phyloP scores from a whole-genome alignment of 2,329 filamentous ascomycete genomes.

The Periconia sp. region DNA sequence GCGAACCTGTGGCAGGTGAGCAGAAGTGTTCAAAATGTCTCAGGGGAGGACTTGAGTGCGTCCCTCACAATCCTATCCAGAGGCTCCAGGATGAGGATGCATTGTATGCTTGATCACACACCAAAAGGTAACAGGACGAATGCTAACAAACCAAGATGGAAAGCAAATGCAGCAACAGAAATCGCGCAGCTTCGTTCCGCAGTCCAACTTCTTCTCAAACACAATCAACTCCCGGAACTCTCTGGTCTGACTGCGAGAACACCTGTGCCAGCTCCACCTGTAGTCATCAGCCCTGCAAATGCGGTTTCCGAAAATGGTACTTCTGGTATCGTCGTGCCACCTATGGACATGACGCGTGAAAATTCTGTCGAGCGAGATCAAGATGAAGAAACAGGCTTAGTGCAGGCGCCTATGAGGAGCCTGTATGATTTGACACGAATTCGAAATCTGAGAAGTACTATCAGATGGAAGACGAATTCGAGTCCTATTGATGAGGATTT shows the following conservation, averaged over 20 bases:
- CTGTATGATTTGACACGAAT: conserved; percentile 42
- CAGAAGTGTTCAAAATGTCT: conserved; percentile 42
- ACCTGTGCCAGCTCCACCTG: conserved; percentile 14
- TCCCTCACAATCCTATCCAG: conserved; percentile 62
- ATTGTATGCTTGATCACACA: conserved; percentile 26
- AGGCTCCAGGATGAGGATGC: conserved; percentile 40
- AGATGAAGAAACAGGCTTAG: conserved; percentile 31
- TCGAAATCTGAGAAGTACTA: conserved; percentile 37
- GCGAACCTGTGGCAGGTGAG: conserved; percentile 38
- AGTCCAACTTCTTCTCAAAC: conserved; percentile 32
- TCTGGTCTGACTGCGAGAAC: conserved; percentile 2
- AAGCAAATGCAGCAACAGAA: conserved; percentile 35
- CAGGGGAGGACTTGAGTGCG: conserved; percentile 74
- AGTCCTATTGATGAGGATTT: conserved; percentile 39
- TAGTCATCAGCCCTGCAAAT: conserved; percentile 31
- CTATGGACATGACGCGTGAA: conserved; percentile 43
- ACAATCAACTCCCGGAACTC: conserved; percentile 34
- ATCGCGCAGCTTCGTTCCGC: conserved; percentile 33
- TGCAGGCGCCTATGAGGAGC: conserved; percentile 41
- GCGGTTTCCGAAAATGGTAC: conserved; percentile 30
- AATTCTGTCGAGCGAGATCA: conserved; percentile 38
- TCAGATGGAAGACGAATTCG: conserved; percentile 27
- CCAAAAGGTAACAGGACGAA: not conserved
- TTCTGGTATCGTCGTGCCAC: conserved; percentile 31
- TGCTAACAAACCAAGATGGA: conserved; percentile 29